Evolutionary conservation across 257 asterid genomes (phyloP), one percentile per base, ranked within the genome.

Genomic region (Rhazya stricta): DNA sequence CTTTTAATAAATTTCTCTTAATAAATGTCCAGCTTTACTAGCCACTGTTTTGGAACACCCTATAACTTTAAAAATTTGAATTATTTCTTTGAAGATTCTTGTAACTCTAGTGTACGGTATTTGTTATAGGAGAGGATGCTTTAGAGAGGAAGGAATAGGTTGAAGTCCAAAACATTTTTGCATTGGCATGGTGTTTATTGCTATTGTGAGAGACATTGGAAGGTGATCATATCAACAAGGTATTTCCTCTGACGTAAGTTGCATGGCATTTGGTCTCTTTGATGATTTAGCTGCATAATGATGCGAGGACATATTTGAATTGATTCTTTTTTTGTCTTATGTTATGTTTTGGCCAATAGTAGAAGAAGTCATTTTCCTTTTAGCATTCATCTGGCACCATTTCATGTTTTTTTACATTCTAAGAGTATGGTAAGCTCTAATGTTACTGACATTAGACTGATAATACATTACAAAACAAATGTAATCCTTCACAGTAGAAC

Each of bases 111-210:
- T 42, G 11, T 18, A 16, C 16, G 39, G 30, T 34, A 53, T 63
- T 12, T 30, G 23, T 68, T 78, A 51, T 43, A 81, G 85, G 85
- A 81, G 82, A 51, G 11, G 42, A 70, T 53, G 74, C 23, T 54
- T 32, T 23, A 50, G 61, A 68, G 73, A 74, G 69, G 77, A 75
- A 76, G 67, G 67, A 66, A 69, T 72, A 54, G 36, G 73, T 66
- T n/a, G 50, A 69, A 36, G 21, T 69, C 29, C n/a, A 21, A 13
- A 78, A 74, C 56, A 56, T 67, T 61, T 68, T 46, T 75, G 69
- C 62, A 71, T 32, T 45, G 77, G 69, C 41, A 34, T 72, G 41
- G 54, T 56, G 67, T 67, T 70, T 61, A 54, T 75, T 34, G 71
- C 70, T 42, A 21, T 41, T 34, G 46, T n/a, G 63, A 74, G 74